These are phyloP conservation scores for Trichoderma harzianum DNA, from an alignment of 2,329 filamentous ascomycete species.

Conservation along the genomic window DNA sequence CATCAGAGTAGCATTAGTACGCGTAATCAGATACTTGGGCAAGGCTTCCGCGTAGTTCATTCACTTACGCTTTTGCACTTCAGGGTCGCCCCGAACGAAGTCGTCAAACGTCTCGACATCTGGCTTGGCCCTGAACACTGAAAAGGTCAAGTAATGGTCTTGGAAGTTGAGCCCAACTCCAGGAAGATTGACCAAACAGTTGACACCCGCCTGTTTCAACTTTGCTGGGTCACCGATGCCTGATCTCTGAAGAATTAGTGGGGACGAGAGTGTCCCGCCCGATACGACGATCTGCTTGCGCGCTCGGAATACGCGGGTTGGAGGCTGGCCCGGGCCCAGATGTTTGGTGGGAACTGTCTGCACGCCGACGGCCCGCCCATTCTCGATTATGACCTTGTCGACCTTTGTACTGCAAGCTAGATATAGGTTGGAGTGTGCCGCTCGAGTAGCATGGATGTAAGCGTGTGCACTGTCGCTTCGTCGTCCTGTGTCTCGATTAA, in stretches of 20 bases:
- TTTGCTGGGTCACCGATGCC: conserved; percentile 51
- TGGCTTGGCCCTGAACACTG: conserved; percentile 2
- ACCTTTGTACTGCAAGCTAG: conserved; percentile 33
- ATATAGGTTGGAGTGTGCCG: conserved; percentile 31
- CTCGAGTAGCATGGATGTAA: conserved; percentile 31
- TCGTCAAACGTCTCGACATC: conserved; percentile 12
- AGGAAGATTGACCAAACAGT: conserved; percentile 44
- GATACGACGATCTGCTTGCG: conserved; percentile 51
- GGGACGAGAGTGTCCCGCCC: conserved; percentile 47
- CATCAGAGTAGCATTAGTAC: conserved; percentile 45
- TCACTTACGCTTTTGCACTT: background rate
- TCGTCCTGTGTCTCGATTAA: conserved; percentile 25
- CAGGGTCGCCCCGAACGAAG: background rate
- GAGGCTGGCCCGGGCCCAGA: conserved; percentile 35
- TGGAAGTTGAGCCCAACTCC: conserved; percentile 50
- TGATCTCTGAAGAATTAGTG: conserved; percentile 55
- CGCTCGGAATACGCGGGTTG: conserved; percentile 41
- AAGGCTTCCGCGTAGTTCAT: conserved; percentile 33
- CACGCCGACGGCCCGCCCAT: conserved; percentile 51
- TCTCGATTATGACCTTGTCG: conserved; percentile 53
- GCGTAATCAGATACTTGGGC: conserved; percentile 38
- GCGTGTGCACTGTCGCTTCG: conserved; percentile 28
- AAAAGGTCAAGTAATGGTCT: conserved; percentile 45
- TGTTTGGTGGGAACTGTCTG: conserved; percentile 48
- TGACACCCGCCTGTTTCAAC: conserved; percentile 41